Evolutionary conservation across 2,329 filamentous ascomycete genomes (phyloP), one percentile per base, ranked within the genome.

Genomic region (Scedosporium apiospermum): DNA sequence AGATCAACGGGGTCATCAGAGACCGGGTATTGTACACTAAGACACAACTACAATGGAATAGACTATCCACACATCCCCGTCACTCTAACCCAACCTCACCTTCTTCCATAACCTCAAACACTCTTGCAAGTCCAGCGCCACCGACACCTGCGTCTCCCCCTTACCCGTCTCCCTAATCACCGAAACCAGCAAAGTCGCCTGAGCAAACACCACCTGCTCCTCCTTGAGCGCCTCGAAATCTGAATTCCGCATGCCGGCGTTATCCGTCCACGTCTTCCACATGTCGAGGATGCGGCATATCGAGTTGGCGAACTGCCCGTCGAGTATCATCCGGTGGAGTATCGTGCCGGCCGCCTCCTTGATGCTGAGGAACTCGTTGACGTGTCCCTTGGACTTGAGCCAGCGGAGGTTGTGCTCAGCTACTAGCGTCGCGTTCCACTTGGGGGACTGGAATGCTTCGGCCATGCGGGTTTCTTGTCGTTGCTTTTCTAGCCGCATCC

Each of bases 231-330:
- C 65, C 14, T 73, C 70, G 51, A 77, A 73, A 63, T 84, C 80
- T 3, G 74, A 70, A 64, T 70, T 76, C 27, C 77, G 74, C 78
- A 85, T 82, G 6, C 82, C 82, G 6, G 80, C 81, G 62, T 80
- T 78, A 34, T 84, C 81, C 1, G 80, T 77, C 80, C 82, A 85
- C 1, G 74, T 72, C 69, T 78, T 81, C 82, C 82, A 85, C 46
- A 69, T 67, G 63, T 83, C 80, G 38, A 85, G 67, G 69, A 81
- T 76, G 38, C 69, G 66, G 64, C 74, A 78, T 2, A 84, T 64
- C 0, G 67, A 67, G 0, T 67, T 66, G 0, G 81, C 68, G 58
- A 81, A 80, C 62, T 72, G 69, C 10, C 75, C 74, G 49, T 84
- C 78, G 2, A 77, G 75, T 0, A 85, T 74, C 80, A 84, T 83